These are phyloP conservation scores for Starmerella apis DNA, from an alignment of 805 yeast species.

Conservation along the genomic window DNA sequence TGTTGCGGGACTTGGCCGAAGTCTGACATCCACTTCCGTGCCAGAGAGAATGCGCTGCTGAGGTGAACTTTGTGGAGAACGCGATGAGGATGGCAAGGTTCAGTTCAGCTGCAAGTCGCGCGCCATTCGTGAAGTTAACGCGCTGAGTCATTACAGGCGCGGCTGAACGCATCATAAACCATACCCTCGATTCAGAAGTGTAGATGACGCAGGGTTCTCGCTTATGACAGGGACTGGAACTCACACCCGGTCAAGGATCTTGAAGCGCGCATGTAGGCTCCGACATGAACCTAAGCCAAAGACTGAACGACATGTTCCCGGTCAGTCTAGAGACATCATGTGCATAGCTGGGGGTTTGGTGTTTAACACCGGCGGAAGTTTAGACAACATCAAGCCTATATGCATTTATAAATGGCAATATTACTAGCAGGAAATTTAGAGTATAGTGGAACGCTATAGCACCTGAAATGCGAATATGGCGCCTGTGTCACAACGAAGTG, in stretches of 20 bases:
- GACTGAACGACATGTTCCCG: no score
- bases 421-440: no score
- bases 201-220: slow-evolving; percentile 7
- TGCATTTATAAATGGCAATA: no score
- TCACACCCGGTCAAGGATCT: not conserved
- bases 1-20: slow-evolving; percentile 20
- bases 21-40: slow-evolving; percentile 14
- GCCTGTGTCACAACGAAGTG: no score
- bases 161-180: slow-evolving; percentile 3
- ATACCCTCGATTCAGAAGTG: slow-evolving; percentile 2
- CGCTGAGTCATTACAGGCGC: slow-evolving; percentile 5
- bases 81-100: slow-evolving; percentile 6
- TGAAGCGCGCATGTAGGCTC: no score
- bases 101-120: slow-evolving; percentile 5
- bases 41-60: not conserved
- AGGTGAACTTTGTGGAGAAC: not conserved
- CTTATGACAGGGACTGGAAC: not conserved
- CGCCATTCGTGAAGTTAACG: slow-evolving; percentile 5
- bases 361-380: no score
- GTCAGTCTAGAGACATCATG: no score
- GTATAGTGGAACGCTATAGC: no score
- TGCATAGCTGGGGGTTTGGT: no score
- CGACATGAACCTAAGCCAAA: no score
- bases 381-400: no score
- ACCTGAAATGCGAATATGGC: no score